phyloP scores from a whole-genome alignment of 2,329 filamentous ascomycete species.

The Colletotrichum agaves region DNA sequence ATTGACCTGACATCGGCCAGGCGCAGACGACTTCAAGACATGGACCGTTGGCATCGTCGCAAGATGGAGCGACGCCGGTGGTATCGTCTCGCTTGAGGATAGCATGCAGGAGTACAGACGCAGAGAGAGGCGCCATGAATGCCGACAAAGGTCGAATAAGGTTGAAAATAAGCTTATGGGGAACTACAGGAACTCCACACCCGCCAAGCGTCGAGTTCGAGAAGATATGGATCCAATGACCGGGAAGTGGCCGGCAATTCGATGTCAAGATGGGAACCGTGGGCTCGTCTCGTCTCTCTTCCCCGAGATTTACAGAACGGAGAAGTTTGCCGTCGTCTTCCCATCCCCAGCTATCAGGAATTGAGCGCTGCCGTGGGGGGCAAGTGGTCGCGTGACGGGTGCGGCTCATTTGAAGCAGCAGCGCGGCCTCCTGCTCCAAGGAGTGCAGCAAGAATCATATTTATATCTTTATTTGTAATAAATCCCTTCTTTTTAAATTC shows the following conservation, averaged over 20 bases:
- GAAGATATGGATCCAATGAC: not conserved
- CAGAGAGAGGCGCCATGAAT: constrained; percentile 11
- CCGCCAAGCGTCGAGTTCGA: not conserved
- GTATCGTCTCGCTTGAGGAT: constrained; percentile 5
- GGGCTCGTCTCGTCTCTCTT: not conserved
- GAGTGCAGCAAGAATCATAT: not conserved
- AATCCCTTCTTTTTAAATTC: too few relatives aligned
- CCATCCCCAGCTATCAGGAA: constrained; percentile 2
- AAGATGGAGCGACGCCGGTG: constrained; percentile 16
- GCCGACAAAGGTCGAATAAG: not conserved
- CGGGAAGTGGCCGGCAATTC: not conserved
- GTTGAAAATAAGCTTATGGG: constrained; percentile 2
- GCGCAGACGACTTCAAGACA: constrained; percentile 62
- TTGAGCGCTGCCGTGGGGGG: not conserved
- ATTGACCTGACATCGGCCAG: constrained; percentile 67
- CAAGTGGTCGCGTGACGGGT: constrained; percentile 10
- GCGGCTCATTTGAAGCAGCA: constrained; percentile 3
- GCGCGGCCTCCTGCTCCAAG: not conserved
- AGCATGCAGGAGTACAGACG: constrained; percentile 4
- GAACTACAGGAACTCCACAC: not conserved
- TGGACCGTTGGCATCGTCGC: constrained; percentile 19
- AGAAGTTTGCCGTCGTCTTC: not conserved
- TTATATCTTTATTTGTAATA: too few relatives aligned
- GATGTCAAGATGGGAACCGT: constrained; percentile 1
- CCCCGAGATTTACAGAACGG: not conserved